Conservation (phyloP, 2,329 filamentous ascomycete species). For the Ceratocystis lukuohia region DNA sequence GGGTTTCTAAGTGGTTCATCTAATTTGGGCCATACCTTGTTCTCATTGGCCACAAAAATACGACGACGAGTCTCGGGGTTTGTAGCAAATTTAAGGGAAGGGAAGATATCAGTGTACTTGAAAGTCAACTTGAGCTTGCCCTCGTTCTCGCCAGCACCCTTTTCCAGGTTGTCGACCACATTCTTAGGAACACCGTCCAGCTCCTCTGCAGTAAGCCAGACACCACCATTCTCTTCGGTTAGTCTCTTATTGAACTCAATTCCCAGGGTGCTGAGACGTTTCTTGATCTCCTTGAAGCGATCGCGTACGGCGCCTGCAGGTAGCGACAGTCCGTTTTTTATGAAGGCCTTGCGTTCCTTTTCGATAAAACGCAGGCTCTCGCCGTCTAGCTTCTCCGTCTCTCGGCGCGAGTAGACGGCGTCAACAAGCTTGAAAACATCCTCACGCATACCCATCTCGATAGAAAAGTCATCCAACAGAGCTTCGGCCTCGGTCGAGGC, state of each 20-base stretch:
- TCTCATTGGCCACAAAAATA: conserved; percentile 63
- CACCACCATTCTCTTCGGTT: conserved; percentile 68
- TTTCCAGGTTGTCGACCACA: conserved; percentile 52
- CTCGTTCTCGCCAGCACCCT: conserved; percentile 58
- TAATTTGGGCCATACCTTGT: conserved; percentile 44
- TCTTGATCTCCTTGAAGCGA: conserved; percentile 77
- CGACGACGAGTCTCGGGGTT: conserved; percentile 54
- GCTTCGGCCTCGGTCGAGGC: conserved; percentile 65
- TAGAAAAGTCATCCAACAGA: conserved; percentile 61
- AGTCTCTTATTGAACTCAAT: conserved; percentile 69
- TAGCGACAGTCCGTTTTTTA: conserved; percentile 61
- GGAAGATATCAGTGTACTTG: conserved; percentile 74
- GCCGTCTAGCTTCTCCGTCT: conserved; percentile 44
- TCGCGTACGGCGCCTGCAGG: conserved; percentile 57
- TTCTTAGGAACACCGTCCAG: conserved; percentile 63
- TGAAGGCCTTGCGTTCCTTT: conserved; percentile 64
- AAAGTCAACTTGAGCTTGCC: conserved; percentile 64
- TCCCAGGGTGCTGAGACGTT: conserved; percentile 57
- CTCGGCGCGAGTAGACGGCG: conserved; percentile 38
- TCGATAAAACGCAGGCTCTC: conserved; percentile 62
- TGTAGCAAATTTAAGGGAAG: conserved; percentile 62
- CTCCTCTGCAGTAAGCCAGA: conserved; percentile 65
- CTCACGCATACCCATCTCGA: conserved; percentile 69
- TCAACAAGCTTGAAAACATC: conserved; percentile 60
- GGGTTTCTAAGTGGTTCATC: neutral